Conservation (phyloP, 768 basidiomycete species). For the Boletales sp. region DNA sequence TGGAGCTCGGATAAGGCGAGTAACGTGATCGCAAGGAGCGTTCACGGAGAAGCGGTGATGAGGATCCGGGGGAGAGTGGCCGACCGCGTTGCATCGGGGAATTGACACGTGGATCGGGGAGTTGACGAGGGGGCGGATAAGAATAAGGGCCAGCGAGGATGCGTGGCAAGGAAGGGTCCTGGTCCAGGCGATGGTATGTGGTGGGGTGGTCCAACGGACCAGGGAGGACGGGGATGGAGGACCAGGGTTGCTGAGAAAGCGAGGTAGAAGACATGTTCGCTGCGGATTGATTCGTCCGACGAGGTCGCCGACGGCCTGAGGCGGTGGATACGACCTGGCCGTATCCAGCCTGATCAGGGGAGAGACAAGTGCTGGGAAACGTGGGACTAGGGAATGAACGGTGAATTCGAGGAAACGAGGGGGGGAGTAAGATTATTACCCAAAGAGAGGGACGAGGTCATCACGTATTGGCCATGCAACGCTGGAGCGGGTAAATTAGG, state of each 20-base stretch:
- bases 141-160: conserved; percentile 26
- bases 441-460: conserved; percentile 83
- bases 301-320: conserved; percentile 56
- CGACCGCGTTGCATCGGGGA: conserved; percentile 31
- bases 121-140: conserved; percentile 28
- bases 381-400: conserved; percentile 53
- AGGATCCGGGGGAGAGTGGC: conserved; percentile 22
- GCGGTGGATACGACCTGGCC: conserved; percentile 73
- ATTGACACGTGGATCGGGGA: conserved; percentile 25
- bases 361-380: conserved; percentile 78
- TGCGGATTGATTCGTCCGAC: conserved; percentile 46
- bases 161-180: conserved; percentile 19
- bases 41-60: conserved; percentile 23
- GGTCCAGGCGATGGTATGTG: conserved; percentile 24
- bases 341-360: conserved; percentile 83
- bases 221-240: conserved; percentile 38
- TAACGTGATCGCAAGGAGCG: conserved; percentile 32
- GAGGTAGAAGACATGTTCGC: conserved; percentile 29
- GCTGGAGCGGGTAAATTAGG: conserved; percentile 36
- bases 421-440: conserved; percentile 42
- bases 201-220: conserved; percentile 20
- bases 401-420: conserved; percentile 11
- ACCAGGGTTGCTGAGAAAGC: conserved; percentile 42
- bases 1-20: conserved; percentile 43
- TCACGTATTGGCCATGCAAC: conserved; percentile 88